phyloP scores from a whole-genome alignment of 352 stramenopile genomes.

The Phytophthora litchii region DNA sequence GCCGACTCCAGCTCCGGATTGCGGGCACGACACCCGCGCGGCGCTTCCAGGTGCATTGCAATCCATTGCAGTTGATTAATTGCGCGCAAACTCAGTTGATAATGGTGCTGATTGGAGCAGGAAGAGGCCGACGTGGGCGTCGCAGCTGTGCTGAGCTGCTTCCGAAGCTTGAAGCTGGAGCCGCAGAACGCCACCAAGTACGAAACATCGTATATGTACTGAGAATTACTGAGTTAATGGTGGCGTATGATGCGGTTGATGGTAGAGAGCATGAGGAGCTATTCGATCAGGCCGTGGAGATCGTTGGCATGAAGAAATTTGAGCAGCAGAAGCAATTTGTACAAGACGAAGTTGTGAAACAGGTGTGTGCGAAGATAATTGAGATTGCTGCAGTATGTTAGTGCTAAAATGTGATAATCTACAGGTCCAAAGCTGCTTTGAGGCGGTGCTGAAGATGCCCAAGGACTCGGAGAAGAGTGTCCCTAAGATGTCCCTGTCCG shows the following conservation, averaged over 20 bases:
- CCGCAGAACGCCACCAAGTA: conserved; percentile 55
- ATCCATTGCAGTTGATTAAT: not conserved
- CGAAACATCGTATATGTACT: not conserved
- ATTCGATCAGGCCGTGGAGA: conserved; percentile 75
- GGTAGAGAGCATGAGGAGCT: conserved; percentile 69
- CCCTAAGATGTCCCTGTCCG: conserved; percentile 68
- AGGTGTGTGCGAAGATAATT: conserved; percentile 41
- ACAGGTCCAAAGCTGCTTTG: conserved; percentile 60
- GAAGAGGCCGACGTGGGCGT: conserved; percentile 84
- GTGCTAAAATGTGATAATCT: conserved; percentile 1
- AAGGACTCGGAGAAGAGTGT: conserved; percentile 33
- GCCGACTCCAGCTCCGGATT: conserved; percentile 78
- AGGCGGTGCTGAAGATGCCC: conserved; percentile 63
- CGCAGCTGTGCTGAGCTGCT: conserved; percentile 79
- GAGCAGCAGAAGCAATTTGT: conserved; percentile 83
- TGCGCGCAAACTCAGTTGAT: not conserved
- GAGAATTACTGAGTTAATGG: not conserved
- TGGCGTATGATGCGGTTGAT: not conserved
- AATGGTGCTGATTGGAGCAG: conserved; percentile 34
- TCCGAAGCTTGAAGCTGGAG: conserved; percentile 66
- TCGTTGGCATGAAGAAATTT: conserved; percentile 79
- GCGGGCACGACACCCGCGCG: conserved; percentile 77
- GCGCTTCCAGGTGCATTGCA: conserved; percentile 70
- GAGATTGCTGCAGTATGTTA: not conserved
- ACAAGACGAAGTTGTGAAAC: conserved; percentile 60